A percentile compares a stretch with the other conserved stretches of the same genome.
phyloP scores from a whole-genome alignment of 331 rosid genomes.

The Malus hybrid region DNA sequence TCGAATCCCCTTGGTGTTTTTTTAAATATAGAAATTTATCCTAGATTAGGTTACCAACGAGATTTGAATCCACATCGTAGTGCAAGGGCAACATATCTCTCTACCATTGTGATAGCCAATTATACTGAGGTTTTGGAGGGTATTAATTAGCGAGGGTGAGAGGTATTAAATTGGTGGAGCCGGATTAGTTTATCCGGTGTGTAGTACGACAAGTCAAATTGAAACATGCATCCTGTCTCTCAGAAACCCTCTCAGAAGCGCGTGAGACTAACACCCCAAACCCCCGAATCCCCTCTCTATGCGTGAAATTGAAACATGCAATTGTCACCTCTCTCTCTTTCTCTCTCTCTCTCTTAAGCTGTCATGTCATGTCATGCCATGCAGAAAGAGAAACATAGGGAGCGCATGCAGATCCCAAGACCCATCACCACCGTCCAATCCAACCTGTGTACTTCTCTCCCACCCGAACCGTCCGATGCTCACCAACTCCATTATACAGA shows the following conservation, averaged over 20 bases:
- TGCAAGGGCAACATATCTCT: too few relatives aligned
- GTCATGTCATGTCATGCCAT: not conserved
- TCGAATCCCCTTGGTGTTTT: too few relatives aligned
- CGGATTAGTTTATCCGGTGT: too few relatives aligned
- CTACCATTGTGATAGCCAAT: too few relatives aligned
- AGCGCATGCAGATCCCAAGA: not conserved
- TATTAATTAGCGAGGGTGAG: too few relatives aligned
- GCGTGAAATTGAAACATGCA: constrained; percentile 1
- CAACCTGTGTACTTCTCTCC: not conserved
- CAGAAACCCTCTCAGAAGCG: not conserved
- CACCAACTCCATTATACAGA: not conserved
- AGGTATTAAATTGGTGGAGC: too few relatives aligned
- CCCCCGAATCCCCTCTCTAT: not conserved
- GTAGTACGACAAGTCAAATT: too few relatives aligned
- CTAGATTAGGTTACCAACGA: too few relatives aligned
- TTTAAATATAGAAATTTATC: too few relatives aligned
- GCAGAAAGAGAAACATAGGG: not conserved
- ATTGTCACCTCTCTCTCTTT: not conserved
- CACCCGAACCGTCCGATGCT: not conserved
- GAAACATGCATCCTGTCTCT: too few relatives aligned
- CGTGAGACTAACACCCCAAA: not conserved
- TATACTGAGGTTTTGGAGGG: too few relatives aligned
- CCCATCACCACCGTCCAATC: not conserved
- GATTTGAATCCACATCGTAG: too few relatives aligned
- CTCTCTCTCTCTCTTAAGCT: not conserved